Evolutionary conservation across 2,329 filamentous ascomycete genomes (phyloP).

Genomic region (Fusarium pininemorale): DNA sequence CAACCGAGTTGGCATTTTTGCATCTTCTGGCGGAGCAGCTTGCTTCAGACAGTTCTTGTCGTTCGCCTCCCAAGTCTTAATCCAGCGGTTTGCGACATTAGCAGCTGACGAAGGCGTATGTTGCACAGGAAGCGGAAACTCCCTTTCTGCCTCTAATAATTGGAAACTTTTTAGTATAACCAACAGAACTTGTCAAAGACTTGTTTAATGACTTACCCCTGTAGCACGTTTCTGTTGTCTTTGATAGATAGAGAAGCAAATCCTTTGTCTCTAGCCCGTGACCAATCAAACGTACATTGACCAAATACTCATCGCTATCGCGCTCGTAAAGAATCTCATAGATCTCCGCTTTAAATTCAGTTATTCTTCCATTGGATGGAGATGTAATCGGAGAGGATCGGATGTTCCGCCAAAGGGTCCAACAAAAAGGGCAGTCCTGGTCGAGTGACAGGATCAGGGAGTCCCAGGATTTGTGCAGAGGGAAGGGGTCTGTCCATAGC

Average conservation of each 20-base stretch:
- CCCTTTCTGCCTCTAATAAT: neutral
- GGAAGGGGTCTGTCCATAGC: fast-evolving
- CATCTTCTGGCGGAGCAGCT: neutral
- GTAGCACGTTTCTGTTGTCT: neutral
- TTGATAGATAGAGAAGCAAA: fast-evolving
- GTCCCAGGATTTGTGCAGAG: fast-evolving
- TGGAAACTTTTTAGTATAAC: fast-evolving
- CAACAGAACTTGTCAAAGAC: fast-evolving
- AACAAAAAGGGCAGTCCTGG: neutral
- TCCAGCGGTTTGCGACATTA: neutral
- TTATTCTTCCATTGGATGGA: fast-evolving
- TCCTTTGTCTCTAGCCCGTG: fast-evolving
- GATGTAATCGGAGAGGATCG: neutral
- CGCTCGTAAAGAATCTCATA: fast-evolving
- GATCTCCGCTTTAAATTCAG: fast-evolving
- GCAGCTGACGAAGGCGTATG: neutral
- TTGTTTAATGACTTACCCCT: neutral
- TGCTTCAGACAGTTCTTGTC: fast-evolving
- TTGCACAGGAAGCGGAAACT: fast-evolving
- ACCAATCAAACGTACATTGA: neutral
- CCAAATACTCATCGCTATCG: fast-evolving
- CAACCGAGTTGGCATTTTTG: neutral
- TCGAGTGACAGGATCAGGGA: fast-evolving
- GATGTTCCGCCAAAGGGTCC: neutral
- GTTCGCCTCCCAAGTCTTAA: neutral